Conservation (phyloP, 495 filamentous ascomycete species). For the Hypoxylon perforatum region DNA sequence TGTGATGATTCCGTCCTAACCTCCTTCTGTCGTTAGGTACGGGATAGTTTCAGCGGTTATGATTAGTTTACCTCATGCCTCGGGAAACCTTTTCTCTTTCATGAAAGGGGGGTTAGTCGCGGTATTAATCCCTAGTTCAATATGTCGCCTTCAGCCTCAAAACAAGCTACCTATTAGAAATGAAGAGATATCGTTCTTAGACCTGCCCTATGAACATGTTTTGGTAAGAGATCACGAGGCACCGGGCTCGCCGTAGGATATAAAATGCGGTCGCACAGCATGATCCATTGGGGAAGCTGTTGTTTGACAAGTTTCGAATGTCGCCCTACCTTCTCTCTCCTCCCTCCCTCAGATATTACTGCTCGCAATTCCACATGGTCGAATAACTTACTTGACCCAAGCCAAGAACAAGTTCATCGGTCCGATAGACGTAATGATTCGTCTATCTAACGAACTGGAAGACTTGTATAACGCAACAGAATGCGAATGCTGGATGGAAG, state of each 20-base stretch:
- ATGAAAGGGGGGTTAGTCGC: neutral
- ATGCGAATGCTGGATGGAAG: neutral
- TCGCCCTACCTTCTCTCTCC: constrained; percentile 6
- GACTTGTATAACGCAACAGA: neutral
- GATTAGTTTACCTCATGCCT: constrained; percentile 12
- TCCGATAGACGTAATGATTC: neutral
- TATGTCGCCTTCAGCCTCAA: constrained; percentile 9
- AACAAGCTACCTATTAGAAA: neutral
- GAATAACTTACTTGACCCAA: neutral
- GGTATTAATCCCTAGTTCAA: constrained; percentile 1
- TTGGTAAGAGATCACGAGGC: constrained; percentile 16
- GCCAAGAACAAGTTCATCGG: neutral
- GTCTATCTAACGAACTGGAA: neutral
- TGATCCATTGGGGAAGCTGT: constrained; percentile 11
- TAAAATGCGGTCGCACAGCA: constrained; percentile 19
- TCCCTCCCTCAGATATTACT: neutral
- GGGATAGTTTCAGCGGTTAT: constrained; percentile 16
- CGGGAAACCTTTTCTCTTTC: constrained; percentile 8
- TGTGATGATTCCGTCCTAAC: constrained; percentile 13
- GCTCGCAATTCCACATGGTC: neutral
- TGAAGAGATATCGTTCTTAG: constrained; percentile 9
- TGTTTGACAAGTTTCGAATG: constrained; percentile 14
- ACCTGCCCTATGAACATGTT: neutral
- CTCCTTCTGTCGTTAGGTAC: neutral
- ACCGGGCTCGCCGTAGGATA: neutral